phyloP scores from a whole-genome alignment of 1,284 basidiomycete genomes.

The Phellinidium pouzarii region DNA sequence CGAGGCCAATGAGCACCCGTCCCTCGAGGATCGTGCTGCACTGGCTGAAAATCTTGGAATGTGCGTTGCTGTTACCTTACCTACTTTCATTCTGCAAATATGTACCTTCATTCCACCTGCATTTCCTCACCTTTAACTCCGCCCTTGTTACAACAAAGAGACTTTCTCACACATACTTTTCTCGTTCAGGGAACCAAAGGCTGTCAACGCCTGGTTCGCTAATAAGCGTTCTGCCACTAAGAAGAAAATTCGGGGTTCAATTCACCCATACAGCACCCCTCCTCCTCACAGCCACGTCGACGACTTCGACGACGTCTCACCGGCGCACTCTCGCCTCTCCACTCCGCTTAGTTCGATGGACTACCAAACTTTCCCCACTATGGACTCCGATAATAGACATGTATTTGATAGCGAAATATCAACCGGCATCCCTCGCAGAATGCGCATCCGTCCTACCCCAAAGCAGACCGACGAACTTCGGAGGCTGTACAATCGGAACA shows the following conservation, averaged over 20 bases:
- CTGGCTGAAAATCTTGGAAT: slow-evolving; percentile 67
- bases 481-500: slow-evolving; percentile 51
- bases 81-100: slow-evolving; percentile 18
- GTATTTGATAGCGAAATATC: slow-evolving; percentile 34
- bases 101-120: slow-evolving; percentile 15
- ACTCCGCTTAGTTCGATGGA: slow-evolving; percentile 18
- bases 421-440: slow-evolving; percentile 44
- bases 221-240: slow-evolving; percentile 77
- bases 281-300: slow-evolving; percentile 31
- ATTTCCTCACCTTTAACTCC: slow-evolving; percentile 18
- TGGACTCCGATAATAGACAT: slow-evolving; percentile 41
- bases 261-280: slow-evolving; percentile 23
- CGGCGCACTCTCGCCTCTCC: slow-evolving; percentile 13
- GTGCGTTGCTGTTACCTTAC: slow-evolving; percentile 52
- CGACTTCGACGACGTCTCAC: slow-evolving; percentile 33
- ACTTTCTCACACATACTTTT: slow-evolving; percentile 13
- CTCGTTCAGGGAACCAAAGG: slow-evolving; percentile 63
- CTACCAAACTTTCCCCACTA: slow-evolving; percentile 25
- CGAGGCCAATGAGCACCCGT: slow-evolving; percentile 68
- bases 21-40: slow-evolving; percentile 55
- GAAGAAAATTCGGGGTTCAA: slow-evolving; percentile 47
- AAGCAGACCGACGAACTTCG: slow-evolving; percentile 62
- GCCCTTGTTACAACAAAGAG: slow-evolving; percentile 3
- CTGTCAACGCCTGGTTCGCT: slow-evolving; percentile 79
- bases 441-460: slow-evolving; percentile 53